These are phyloP conservation scores for Acidiella bohemica DNA, from an alignment of 495 filamentous ascomycete genomes.

Conservation along the genomic window DNA sequence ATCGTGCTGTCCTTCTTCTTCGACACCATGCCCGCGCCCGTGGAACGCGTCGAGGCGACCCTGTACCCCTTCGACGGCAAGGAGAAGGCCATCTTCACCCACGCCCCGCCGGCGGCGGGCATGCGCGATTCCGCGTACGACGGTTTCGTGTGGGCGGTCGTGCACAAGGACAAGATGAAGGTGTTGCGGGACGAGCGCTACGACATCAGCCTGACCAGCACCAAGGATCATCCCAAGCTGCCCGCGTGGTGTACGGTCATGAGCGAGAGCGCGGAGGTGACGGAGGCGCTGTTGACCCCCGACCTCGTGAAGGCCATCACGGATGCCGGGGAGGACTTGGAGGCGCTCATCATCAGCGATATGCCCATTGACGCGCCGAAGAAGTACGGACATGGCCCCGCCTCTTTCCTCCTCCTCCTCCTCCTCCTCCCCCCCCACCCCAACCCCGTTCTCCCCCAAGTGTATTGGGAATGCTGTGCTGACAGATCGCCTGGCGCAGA, in stretches of 20 bases:
- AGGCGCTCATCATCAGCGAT: slow-evolving; percentile 81
- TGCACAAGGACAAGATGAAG: slow-evolving; percentile 92
- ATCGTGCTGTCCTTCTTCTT: slow-evolving; percentile 58
- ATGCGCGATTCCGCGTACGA: slow-evolving; percentile 63
- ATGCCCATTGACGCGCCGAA: slow-evolving; percentile 81
- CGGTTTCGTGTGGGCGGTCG: slow-evolving; percentile 85
- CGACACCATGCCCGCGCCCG: slow-evolving; percentile 52
- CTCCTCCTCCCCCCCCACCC: too few relatives aligned
- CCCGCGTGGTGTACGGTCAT: slow-evolving; percentile 90
- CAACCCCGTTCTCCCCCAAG: too few relatives aligned
- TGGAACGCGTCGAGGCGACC: slow-evolving; percentile 58
- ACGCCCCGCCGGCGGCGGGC: slow-evolving; percentile 29
- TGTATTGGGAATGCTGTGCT: too few relatives aligned
- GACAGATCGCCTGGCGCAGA: slow-evolving; percentile 40
- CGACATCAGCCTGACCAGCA: slow-evolving; percentile 81
- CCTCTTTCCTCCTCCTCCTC: too few relatives aligned
- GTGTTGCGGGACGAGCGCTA: slow-evolving; percentile 81
- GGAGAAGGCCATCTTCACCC: slow-evolving; percentile 58
- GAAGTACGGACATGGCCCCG: too few relatives aligned
- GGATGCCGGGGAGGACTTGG: slow-evolving; percentile 65
- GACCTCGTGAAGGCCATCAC: slow-evolving; percentile 73
- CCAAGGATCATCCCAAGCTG: slow-evolving; percentile 79
- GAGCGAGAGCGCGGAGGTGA: slow-evolving; percentile 91
- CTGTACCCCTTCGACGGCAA: slow-evolving; percentile 83
- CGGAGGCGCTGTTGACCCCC: slow-evolving; percentile 69